Conservation (phyloP, 208 protist species). For the Crithidia fasciculata region DNA sequence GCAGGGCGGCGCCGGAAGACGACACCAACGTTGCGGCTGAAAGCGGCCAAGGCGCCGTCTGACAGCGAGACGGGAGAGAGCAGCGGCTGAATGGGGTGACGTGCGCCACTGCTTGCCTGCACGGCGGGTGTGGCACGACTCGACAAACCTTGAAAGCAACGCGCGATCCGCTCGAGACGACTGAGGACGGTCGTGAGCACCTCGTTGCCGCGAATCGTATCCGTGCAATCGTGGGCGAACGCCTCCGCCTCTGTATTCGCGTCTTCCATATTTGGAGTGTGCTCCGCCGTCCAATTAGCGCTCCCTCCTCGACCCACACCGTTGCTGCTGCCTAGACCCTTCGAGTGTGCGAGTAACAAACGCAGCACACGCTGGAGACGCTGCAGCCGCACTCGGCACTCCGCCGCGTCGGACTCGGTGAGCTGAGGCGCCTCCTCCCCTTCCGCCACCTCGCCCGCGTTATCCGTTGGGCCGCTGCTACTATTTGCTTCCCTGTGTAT, state of each 20-base stretch:
- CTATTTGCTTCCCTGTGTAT: neutral
- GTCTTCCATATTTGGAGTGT: too few species aligned
- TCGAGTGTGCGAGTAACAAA: neutral
- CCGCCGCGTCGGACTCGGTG: constrained; percentile 23
- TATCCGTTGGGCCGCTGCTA: neutral
- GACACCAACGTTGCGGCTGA: constrained; percentile 48
- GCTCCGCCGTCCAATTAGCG: too few species aligned
- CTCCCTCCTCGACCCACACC: neutral
- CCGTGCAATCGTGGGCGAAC: neutral
- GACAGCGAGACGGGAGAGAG: constrained; percentile 44
- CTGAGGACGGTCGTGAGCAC: constrained; percentile 20
- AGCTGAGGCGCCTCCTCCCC: constrained; percentile 14
- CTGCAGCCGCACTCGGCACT: constrained; percentile 15
- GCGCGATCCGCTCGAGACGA: constrained; percentile 13
- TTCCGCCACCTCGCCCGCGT: neutral
- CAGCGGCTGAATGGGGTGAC: constrained; percentile 11
- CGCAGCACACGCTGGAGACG: constrained; percentile 27
- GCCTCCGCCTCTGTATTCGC: neutral
- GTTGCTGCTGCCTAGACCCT: neutral
- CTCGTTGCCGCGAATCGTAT: constrained; percentile 18
- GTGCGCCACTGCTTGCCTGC: too few species aligned
- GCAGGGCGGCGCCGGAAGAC: constrained; percentile 40
- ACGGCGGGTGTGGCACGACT: too few species aligned
- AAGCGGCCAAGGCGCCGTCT: constrained; percentile 46
- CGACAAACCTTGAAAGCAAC: constrained; percentile 15